Evolutionary conservation across 2,329 filamentous ascomycete species (phyloP).

Genomic region (Pyrenophora seminiperda): DNA sequence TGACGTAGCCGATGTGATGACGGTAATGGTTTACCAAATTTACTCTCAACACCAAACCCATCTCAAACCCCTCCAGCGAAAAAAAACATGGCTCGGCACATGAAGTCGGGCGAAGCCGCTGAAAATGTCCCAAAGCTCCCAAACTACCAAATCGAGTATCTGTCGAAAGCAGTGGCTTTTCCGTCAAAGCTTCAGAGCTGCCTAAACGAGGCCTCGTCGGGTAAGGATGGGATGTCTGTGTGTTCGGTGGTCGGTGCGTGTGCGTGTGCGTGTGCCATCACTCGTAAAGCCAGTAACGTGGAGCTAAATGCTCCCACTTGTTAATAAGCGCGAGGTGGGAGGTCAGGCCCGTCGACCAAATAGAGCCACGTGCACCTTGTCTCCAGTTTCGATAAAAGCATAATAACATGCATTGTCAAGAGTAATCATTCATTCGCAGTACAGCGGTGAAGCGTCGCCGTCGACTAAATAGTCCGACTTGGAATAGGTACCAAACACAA

Average conservation of each 20-base stretch:
- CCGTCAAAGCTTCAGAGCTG: constrained; percentile 45
- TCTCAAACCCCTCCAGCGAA: constrained; percentile 5
- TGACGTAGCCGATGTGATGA: neutral
- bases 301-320: constrained; percentile 9
- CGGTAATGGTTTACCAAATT: neutral
- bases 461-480: neutral
- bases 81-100: neutral
- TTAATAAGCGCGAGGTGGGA: neutral
- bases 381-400: neutral
- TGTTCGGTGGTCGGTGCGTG: constrained; percentile 29
- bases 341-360: neutral
- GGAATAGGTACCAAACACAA: constrained; percentile 14
- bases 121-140: constrained; percentile 13
- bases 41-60: neutral
- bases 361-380: neutral
- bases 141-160: constrained; percentile 36
- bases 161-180: constrained; percentile 35
- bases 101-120: constrained; percentile 2
- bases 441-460: constrained; percentile 9
- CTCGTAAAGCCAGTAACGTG: constrained; percentile 7
- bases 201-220: constrained; percentile 34
- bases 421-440: constrained; percentile 4
- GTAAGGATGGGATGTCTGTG: constrained; percentile 3
- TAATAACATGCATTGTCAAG: constrained; percentile 12
- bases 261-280: constrained; percentile 14